A percentile compares a stretch with the other conserved stretches of the same genome.
Evolutionary conservation across 2,329 filamentous ascomycete species (phyloP).

Genomic region (Trichoderma simmonsii): DNA sequence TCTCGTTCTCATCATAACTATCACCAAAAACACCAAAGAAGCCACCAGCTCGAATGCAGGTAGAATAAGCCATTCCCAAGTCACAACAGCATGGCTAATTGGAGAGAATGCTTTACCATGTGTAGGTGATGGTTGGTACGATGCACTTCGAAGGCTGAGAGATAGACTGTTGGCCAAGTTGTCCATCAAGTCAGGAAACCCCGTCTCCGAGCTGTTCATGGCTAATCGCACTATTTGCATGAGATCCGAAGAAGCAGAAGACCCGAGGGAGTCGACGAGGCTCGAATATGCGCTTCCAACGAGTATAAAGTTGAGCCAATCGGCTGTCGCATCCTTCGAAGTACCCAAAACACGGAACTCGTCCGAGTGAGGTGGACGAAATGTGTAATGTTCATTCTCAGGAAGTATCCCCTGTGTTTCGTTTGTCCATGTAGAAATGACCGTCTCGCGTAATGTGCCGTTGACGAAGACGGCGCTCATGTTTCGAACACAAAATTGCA

Average conservation of each 20-base stretch:
- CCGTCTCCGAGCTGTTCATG: background rate
- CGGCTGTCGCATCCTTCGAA: background rate
- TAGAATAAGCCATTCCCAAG: background rate
- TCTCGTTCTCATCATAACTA: background rate
- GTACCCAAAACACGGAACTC: background rate
- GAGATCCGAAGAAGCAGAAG: background rate
- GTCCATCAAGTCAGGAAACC: background rate
- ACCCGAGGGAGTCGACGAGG: background rate
- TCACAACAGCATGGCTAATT: background rate
- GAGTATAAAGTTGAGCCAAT: background rate
- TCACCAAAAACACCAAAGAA: background rate
- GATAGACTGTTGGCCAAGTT: background rate
- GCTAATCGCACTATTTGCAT: background rate
- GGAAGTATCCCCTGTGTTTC: background rate
- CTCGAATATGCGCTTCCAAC: background rate
- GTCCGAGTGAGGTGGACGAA: background rate
- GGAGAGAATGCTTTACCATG: background rate
- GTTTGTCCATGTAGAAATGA: background rate
- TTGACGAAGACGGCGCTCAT: background rate
- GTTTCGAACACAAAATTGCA: constrained; percentile 1
- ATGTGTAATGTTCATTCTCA: background rate
- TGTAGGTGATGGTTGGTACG: background rate
- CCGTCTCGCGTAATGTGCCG: background rate
- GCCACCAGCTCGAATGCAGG: background rate
- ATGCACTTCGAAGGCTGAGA: background rate